phyloP scores from a whole-genome alignment of 1,139 yeast genomes.

The Debaryomycetaceae sp. region DNA sequence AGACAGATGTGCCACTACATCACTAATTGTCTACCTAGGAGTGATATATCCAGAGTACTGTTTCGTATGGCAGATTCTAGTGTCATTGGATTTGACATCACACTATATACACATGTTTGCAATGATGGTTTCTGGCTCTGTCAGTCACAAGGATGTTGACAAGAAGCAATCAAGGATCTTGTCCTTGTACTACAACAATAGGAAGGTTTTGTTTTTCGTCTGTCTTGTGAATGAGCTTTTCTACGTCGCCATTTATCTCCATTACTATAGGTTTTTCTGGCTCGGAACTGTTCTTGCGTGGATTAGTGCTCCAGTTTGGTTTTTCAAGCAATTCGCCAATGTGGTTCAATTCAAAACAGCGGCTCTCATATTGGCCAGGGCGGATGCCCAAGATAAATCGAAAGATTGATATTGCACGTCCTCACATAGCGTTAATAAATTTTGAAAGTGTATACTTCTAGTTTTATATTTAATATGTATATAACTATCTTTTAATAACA shows the following conservation, averaged over 20 bases:
- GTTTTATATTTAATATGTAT: conserved; percentile 3
- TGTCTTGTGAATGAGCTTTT: conserved; percentile 93
- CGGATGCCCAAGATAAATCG: conserved; percentile 66
- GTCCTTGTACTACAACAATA: conserved; percentile 82
- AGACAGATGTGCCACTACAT: conserved; percentile 93
- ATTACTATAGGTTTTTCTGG: conserved; percentile 61
- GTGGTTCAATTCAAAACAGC: conserved; percentile 87
- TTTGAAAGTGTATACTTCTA: conserved; percentile 2
- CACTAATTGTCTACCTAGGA: conserved; percentile 80
- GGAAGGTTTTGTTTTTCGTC: conserved; percentile 76
- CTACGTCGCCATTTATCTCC: conserved; percentile 83
- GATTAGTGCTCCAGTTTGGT: conserved; percentile 80
- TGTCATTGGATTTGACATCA: conserved; percentile 86
- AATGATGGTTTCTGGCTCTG: conserved; percentile 72
- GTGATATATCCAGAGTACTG: conserved; percentile 68
- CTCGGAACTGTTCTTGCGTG: conserved; percentile 65
- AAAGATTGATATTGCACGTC: conserved; percentile 7
- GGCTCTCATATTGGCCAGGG: conserved; percentile 70
- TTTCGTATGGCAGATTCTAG: conserved; percentile 77
- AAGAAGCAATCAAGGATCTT: conserved; percentile 68
- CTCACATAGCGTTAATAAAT: not conserved
- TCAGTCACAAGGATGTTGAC: conserved; percentile 82
- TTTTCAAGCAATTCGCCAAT: conserved; percentile 87
- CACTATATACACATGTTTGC: conserved; percentile 99
- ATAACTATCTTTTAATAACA: conserved; percentile 6